Evolutionary conservation across 163 green algal genomes (phyloP).

Genomic region (Scenedesmus sp.): DNA sequence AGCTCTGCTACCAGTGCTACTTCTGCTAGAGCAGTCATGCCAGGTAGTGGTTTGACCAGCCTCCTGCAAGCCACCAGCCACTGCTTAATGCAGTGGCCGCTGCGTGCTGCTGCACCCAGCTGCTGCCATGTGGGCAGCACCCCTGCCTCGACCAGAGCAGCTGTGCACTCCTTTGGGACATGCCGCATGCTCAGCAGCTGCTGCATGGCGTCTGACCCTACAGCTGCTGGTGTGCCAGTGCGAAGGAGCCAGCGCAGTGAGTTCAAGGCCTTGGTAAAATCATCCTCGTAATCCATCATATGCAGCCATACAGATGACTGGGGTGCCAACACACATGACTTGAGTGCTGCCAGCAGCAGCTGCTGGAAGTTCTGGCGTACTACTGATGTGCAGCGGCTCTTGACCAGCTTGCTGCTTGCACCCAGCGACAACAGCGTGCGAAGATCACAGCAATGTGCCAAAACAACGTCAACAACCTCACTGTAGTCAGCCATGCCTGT

Average conservation of each 20-base stretch:
- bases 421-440: not conserved
- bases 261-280: not conserved
- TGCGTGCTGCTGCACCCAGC: not conserved
- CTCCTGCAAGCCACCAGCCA: not conserved
- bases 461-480: not conserved
- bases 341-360: not conserved
- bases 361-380: not conserved
- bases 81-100: not conserved
- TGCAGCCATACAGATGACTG: not conserved
- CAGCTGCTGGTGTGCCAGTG: not conserved
- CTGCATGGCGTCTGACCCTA: not conserved
- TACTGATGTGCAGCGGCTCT: not conserved
- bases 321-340: not conserved
- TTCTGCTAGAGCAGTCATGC: not conserved
- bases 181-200: not conserved
- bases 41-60: not conserved
- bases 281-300: not conserved
- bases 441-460: not conserved
- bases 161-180: not conserved
- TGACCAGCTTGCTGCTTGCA: not conserved
- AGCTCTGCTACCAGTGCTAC: not conserved
- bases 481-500: too few species aligned
- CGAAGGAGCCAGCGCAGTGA: not conserved
- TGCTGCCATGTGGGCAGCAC: not conserved
- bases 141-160: not conserved